Evolutionary conservation across 83 land plant genomes (phyloP).

Genomic region (Diphasiastrum complanatum): DNA sequence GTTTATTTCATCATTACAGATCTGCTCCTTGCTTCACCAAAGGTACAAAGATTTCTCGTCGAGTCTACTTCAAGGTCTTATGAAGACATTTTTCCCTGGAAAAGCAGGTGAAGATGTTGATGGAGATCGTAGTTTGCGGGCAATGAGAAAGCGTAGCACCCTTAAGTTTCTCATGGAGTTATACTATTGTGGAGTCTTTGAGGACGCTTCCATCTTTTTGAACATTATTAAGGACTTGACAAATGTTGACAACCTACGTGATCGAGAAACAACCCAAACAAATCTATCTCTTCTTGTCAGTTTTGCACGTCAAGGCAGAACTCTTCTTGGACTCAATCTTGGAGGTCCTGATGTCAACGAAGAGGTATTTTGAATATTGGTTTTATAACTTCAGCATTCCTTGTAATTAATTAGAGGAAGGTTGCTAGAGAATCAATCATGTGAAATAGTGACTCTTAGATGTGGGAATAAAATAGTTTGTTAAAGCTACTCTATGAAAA

Average conservation of each 20-base stretch:
- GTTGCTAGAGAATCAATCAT: no score
- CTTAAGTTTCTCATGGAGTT: slow-evolving; percentile 86
- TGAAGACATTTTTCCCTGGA: slow-evolving; percentile 76
- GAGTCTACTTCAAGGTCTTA: slow-evolving; percentile 63
- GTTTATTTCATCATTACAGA: slow-evolving; percentile 31
- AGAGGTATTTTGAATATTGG: no score
- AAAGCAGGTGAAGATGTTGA: slow-evolving; percentile 73
- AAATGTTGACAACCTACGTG: slow-evolving; percentile 62
- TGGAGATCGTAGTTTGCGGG: slow-evolving; percentile 64
- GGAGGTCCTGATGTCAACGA: slow-evolving; percentile 62
- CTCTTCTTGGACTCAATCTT: slow-evolving; percentile 65
- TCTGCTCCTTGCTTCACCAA: slow-evolving; percentile 94
- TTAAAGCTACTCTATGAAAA: no score
- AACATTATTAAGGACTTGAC: slow-evolving; percentile 85
- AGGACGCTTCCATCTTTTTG: slow-evolving; percentile 62
- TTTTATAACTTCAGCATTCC: no score
- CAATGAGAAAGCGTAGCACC: slow-evolving; percentile 89
- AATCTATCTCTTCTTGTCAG: slow-evolving; percentile 83
- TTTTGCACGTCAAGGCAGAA: slow-evolving; percentile 88
- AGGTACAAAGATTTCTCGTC: slow-evolving; percentile 94
- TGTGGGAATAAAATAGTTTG: no score
- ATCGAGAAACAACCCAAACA: slow-evolving; percentile 79
- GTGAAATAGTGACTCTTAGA: no score
- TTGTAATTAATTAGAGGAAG: no score
- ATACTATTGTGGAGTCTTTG: slow-evolving; percentile 82